These are phyloP conservation scores for Neonectria hederae DNA, from an alignment of 2,329 filamentous ascomycete genomes.

Conservation along the genomic window DNA sequence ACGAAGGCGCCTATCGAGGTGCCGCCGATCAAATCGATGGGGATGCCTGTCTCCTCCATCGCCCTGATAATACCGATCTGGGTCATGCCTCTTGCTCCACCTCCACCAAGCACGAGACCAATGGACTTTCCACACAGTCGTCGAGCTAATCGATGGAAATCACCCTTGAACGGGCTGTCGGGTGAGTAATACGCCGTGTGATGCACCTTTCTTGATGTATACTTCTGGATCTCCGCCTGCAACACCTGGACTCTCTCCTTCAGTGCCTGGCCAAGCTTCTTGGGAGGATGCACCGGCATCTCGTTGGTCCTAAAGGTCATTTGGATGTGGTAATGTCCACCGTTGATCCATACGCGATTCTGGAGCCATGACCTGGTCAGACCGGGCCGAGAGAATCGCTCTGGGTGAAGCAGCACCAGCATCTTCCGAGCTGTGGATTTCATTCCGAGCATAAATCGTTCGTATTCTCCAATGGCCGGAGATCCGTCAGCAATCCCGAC, in stretches of 20 bases:
- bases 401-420: slow-evolving; percentile 86
- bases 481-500: slow-evolving; percentile 92
- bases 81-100: slow-evolving; percentile 89
- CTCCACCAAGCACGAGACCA: slow-evolving; percentile 91
- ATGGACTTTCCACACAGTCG: slow-evolving; percentile 93
- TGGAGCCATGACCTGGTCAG: slow-evolving; percentile 89
- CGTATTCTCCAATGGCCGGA: slow-evolving; percentile 92
- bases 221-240: slow-evolving; percentile 98
- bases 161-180: slow-evolving; percentile 92
- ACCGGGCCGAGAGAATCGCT: slow-evolving; percentile 86
- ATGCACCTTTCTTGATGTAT: slow-evolving; percentile 91
- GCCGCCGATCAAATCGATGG: slow-evolving; percentile 93
- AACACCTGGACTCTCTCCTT: slow-evolving; percentile 94
- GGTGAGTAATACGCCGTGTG: slow-evolving; percentile 90
- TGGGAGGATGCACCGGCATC: slow-evolving; percentile 79
- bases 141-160: slow-evolving; percentile 92
- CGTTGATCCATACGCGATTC: slow-evolving; percentile 97
- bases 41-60: slow-evolving; percentile 94
- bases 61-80: slow-evolving; percentile 95
- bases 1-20: slow-evolving; percentile 98
- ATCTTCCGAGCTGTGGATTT: slow-evolving; percentile 97
- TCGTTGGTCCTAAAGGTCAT: slow-evolving; percentile 85
- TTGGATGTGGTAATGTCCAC: slow-evolving; percentile 96
- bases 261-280: slow-evolving; percentile 83
- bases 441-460: slow-evolving; percentile 94